Conservation (phyloP, 2,329 filamentous ascomycete genomes). For the Botryosphaeria agaves region DNA sequence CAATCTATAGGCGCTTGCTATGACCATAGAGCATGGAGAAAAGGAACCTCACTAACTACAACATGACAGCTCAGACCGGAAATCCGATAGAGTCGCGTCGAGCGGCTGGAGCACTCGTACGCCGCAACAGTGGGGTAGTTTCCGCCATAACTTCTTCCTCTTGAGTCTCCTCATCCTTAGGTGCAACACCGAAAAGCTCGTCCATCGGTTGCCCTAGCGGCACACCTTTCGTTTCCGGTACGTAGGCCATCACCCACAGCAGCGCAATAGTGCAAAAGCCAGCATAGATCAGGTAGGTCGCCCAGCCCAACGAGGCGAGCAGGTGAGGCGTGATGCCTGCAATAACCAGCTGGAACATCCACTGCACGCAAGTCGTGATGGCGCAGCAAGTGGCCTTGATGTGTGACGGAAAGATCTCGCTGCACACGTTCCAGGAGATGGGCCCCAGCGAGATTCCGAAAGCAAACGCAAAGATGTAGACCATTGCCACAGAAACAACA, state of each 20-base stretch:
- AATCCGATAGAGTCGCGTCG: no score
- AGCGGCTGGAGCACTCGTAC: no score
- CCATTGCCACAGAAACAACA: slow-evolving; percentile 5
- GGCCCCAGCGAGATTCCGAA: slow-evolving; percentile 6
- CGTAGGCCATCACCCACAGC: slow-evolving; percentile 3
- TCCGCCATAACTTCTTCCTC: no score
- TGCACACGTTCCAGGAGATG: slow-evolving; percentile 4
- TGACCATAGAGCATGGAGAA: no score
- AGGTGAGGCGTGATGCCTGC: slow-evolving; percentile 6
- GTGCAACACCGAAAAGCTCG: slow-evolving; percentile 1
- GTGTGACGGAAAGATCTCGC: slow-evolving; percentile 3
- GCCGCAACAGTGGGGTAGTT: no score
- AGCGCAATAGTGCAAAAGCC: slow-evolving; percentile 3
- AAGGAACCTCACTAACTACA: no score
- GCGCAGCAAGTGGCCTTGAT: slow-evolving; percentile 4
- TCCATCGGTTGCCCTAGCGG: slow-evolving; percentile 1
- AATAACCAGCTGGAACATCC: slow-evolving; percentile 9
- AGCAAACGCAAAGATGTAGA: slow-evolving; percentile 6
- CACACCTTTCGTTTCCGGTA: slow-evolving; percentile 5
- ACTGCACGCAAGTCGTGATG: slow-evolving; percentile 6
- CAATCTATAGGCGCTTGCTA: no score
- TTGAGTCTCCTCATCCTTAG: not conserved
- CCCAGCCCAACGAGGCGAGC: slow-evolving; percentile 3
- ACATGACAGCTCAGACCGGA: no score
- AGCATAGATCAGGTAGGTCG: slow-evolving; percentile 6